Conservation (phyloP, 768 basidiomycete species). For the Suillus discolor region DNA sequence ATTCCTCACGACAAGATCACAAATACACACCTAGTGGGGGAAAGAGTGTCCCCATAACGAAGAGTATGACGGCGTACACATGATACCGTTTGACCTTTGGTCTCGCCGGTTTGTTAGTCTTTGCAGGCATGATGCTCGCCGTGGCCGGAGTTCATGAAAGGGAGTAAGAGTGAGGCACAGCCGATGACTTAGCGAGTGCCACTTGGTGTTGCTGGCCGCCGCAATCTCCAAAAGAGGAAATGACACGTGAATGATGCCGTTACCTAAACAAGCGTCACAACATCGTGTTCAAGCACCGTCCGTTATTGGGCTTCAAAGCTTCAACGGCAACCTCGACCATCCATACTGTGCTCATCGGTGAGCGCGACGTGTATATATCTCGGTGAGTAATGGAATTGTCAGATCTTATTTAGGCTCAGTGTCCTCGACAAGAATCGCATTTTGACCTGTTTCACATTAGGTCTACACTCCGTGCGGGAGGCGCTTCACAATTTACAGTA, state of each 20-base stretch:
- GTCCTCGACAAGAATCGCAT: neutral
- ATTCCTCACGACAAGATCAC: neutral
- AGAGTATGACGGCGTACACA: constrained; percentile 79
- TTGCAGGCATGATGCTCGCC: constrained; percentile 33
- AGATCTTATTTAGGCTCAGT: no score
- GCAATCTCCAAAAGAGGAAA: neutral
- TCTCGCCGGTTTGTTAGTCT: constrained; percentile 55
- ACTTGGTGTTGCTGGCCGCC: neutral
- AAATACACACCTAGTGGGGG: constrained; percentile 78
- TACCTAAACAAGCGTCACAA: constrained; percentile 24
- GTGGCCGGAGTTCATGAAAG: constrained; percentile 12
- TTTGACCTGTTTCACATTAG: neutral
- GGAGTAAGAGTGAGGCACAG: neutral
- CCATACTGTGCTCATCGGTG: constrained; percentile 23
- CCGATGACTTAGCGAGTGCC: neutral
- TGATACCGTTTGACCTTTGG: constrained; percentile 68
- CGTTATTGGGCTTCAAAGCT: constrained; percentile 5
- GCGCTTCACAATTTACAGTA: constrained; percentile 24
- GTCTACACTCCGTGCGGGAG: neutral
- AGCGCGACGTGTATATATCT: constrained; percentile 20
- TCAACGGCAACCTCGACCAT: constrained; percentile 19
- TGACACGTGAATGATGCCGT: constrained; percentile 30
- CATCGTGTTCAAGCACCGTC: neutral
- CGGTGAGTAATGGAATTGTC: constrained; percentile 16
- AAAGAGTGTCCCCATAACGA: constrained; percentile 87